These are phyloP conservation scores for Batkoa obscura DNA, from an alignment of 371 early-diverging fungal species.

Conservation along the genomic window DNA sequence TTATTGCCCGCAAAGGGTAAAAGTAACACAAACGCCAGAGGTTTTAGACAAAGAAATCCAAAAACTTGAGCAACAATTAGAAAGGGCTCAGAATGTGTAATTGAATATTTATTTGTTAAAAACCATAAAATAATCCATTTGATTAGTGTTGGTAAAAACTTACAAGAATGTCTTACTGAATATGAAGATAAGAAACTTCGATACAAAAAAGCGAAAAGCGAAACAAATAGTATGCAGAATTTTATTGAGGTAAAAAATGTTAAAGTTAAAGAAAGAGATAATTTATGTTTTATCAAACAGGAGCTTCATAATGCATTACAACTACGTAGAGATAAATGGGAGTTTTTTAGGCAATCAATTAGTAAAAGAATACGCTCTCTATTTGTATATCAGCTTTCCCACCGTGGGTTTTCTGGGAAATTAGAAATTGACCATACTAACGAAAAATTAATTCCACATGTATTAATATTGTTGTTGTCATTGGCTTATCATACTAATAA, in stretches of 20 bases:
- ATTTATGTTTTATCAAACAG: slow-evolving; percentile 7
- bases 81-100: slow-evolving; percentile 24
- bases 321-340: slow-evolving; percentile 40
- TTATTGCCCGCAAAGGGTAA: slow-evolving; percentile 42
- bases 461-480: slow-evolving; percentile 12
- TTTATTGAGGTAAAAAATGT: background rate
- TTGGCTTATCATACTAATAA: slow-evolving; percentile 17
- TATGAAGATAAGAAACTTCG: slow-evolving; percentile 21
- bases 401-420: slow-evolving; percentile 75
- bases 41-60: slow-evolving; percentile 38
- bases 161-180: slow-evolving; percentile 34
- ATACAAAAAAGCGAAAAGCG: slow-evolving; percentile 33
- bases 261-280: background rate
- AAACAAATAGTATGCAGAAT: slow-evolving; percentile 1
- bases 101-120: background rate
- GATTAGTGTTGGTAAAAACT: slow-evolving; percentile 17
- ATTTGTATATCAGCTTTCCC: slow-evolving; percentile 50
- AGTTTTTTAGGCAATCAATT: slow-evolving; percentile 45
- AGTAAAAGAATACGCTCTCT: slow-evolving; percentile 43
- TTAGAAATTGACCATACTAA: slow-evolving; percentile 63
- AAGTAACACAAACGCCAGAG: slow-evolving; percentile 19
- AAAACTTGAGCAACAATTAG: slow-evolving; percentile 27
- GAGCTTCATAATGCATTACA: slow-evolving; percentile 30
- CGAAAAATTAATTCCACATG: slow-evolving; percentile 44
- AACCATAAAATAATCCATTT: slow-evolving; percentile 12